Percentiles rank a stretch among this genome's conserved stretches.
Evolutionary conservation across 768 basidiomycete species (phyloP).

Genomic region (Mycena haematopus): DNA sequence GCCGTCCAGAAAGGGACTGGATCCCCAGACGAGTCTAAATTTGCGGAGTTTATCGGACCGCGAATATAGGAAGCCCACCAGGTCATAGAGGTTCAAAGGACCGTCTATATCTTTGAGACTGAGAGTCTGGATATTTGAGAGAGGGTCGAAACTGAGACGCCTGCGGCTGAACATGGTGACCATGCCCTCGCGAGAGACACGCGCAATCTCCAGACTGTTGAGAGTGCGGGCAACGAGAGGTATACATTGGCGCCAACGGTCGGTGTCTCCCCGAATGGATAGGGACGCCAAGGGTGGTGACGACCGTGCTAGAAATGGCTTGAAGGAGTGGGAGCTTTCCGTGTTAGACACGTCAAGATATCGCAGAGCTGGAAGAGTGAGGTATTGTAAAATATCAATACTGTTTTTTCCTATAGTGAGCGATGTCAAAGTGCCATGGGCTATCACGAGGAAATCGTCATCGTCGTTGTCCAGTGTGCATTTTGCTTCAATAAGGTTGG

Average conservation of each 20-base stretch:
- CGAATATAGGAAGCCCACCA: background rate
- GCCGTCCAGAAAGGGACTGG: background rate
- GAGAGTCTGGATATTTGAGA: background rate
- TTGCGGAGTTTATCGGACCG: background rate
- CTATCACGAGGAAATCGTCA: background rate
- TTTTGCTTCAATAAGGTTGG: background rate
- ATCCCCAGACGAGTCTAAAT: background rate
- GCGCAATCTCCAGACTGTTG: background rate
- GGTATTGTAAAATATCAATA: background rate
- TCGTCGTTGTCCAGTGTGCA: background rate
- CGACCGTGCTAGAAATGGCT: background rate
- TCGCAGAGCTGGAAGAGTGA: background rate
- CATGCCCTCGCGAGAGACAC: too few relatives aligned
- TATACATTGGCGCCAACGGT: background rate
- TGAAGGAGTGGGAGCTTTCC: background rate
- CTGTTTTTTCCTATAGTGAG: background rate
- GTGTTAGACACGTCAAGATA: background rate
- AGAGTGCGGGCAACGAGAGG: background rate
- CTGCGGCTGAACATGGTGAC: too few relatives aligned
- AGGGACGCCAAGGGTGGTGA: background rate
- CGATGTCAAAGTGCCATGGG: background rate
- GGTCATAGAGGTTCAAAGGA: background rate
- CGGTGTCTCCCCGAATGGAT: background rate
- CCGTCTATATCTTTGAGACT: background rate
- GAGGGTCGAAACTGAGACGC: background rate